Base-by-base conservation (phyloP, 1,284 basidiomycete species). In the Tylopilus sp. region DNA sequence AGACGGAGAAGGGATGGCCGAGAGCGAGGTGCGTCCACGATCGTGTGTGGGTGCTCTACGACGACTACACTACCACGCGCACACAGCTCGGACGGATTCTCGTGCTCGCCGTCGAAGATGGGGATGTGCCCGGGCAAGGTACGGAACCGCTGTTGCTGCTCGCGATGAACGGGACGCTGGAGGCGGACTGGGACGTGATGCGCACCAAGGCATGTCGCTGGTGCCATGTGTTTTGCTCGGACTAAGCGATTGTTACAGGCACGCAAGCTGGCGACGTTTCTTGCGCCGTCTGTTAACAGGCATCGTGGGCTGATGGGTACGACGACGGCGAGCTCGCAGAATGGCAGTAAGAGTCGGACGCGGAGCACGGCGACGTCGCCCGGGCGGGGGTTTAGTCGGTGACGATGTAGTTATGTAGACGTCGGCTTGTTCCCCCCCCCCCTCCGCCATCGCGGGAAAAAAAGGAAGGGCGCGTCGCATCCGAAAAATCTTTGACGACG, bases 51-150 rank as follows among this genome's bases (percentile, higher is more conserved):
- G 33, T 16, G 6, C 23, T 42, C 45, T 46, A 51, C 39, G 44
- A 47, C 46, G 38, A 31, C 30, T 9, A 8, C 26, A 23, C 21
- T 23, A 23, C 28, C 39, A 42, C 31, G 39, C 12, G 18, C 33
- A 16, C 36, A 41, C 41, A 89, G 85, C 69, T 87, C 28, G 87
- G 87, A 15, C 76, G 81, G 35, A 77, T 89, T 29, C 68, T 86
- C 11, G 84, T 89, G 8, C 59, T 86, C 8, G 78, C 84, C 3
- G 71, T 89, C 11, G 78, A 78, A 12, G 74, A 78, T 3, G 56
- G 39, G 33, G 40, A 54, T 16, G 54, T 49, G 28, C 49, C 56
- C 16, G 65, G 59, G 12, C 16, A 18, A 9, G 39, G 35, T 0
- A 19, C 61, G 43, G 74, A 76, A 41, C 82, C 82, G 8, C 54